phyloP scores from a whole-genome alignment of 805 yeast species.

The Komagataella populi region DNA sequence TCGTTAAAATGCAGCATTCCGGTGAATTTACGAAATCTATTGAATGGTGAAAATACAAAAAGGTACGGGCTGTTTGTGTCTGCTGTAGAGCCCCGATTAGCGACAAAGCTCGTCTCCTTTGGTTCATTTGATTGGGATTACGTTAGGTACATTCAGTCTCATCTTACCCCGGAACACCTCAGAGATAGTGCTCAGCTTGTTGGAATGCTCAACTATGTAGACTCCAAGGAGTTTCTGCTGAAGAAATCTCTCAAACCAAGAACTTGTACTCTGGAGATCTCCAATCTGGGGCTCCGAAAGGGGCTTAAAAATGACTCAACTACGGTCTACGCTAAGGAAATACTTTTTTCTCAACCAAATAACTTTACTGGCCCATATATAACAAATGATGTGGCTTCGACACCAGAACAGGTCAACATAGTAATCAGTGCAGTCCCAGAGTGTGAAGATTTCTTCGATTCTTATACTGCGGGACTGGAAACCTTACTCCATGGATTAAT shows the following conservation, averaged over 20 bases:
- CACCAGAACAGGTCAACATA: neutral
- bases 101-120: neutral
- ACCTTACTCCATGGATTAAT: neutral
- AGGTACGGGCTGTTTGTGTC: neutral
- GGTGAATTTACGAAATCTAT: neutral
- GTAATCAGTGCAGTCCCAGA: neutral
- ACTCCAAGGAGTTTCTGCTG: neutral
- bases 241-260: neutral
- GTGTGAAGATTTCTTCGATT: neutral
- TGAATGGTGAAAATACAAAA: neutral
- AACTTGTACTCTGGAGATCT: neutral
- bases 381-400: neutral
- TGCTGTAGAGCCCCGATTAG: neutral
- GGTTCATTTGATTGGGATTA: neutral
- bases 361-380: neutral
- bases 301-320: neutral
- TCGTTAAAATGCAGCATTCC: neutral
- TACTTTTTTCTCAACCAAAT: neutral
- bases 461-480: neutral
- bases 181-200: neutral
- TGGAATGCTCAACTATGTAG: neutral
- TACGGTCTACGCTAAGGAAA: neutral
- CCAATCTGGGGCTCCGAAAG: neutral
- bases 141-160: neutral
- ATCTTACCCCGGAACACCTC: neutral